Conservation (phyloP, 495 filamentous ascomycete species). For the Melanomma pulvis-pyrius region DNA sequence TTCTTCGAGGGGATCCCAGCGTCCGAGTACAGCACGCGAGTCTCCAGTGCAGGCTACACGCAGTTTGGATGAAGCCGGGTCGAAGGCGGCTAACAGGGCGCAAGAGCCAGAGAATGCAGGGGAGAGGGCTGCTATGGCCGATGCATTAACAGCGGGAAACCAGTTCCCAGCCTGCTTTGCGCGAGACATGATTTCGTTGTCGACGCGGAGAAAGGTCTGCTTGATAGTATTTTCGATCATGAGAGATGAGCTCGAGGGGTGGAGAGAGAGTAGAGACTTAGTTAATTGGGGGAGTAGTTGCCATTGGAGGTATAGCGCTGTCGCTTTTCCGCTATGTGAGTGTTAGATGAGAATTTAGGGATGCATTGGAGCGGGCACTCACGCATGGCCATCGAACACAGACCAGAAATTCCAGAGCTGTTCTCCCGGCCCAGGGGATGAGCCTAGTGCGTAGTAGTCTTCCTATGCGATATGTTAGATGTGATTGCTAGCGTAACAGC, state of each 20-base stretch:
- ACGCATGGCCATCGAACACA: slow-evolving; percentile 57
- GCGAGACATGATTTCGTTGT: slow-evolving; percentile 32
- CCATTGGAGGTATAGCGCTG: slow-evolving; percentile 48
- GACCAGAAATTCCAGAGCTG: slow-evolving; percentile 52
- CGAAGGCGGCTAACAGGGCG: slow-evolving; percentile 60
- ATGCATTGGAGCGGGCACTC: neutral
- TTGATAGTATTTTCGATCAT: slow-evolving; percentile 23
- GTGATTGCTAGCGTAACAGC: neutral
- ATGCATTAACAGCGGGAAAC: slow-evolving; percentile 35
- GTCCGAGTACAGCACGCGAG: slow-evolving; percentile 63
- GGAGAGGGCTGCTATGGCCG: slow-evolving; percentile 18
- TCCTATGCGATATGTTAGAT: slow-evolving; percentile 15
- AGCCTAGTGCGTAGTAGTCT: slow-evolving; percentile 20
- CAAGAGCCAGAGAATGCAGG: slow-evolving; percentile 62
- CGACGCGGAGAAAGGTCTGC: slow-evolving; percentile 42
- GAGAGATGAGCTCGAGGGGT: slow-evolving; percentile 4
- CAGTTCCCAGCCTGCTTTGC: slow-evolving; percentile 46
- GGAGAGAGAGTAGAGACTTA: slow-evolving; percentile 35
- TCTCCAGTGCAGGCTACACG: slow-evolving; percentile 64
- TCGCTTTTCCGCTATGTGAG: slow-evolving; percentile 45
- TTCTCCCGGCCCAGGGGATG: slow-evolving; percentile 17
- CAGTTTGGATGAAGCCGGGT: slow-evolving; percentile 52
- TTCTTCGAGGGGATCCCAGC: slow-evolving; percentile 45
- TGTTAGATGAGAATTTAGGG: neutral
- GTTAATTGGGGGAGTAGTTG: slow-evolving; percentile 51